Conservation (phyloP, 192 early-diverging fungal genomes). For the Podila verticillata region DNA sequence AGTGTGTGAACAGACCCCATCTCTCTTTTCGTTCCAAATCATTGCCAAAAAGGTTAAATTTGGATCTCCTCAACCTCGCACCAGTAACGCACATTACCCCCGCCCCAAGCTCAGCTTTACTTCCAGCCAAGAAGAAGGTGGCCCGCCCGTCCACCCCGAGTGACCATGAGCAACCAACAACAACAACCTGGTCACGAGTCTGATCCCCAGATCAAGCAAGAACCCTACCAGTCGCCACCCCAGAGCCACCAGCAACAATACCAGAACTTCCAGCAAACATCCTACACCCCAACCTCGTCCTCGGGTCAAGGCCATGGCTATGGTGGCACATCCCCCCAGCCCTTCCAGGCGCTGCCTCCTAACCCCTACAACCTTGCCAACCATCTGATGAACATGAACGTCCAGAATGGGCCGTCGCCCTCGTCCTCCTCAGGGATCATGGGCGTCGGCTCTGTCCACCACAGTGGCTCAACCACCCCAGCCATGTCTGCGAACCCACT, state of each 20-base stretch:
- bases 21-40: neutral
- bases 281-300: neutral
- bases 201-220: slow-evolving; percentile 1
- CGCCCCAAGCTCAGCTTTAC: slow-evolving; percentile 4
- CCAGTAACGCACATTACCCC: neutral
- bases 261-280: neutral
- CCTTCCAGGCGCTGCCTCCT: slow-evolving; percentile 31
- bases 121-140: neutral
- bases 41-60: slow-evolving; percentile 1
- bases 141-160: neutral
- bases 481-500: slow-evolving; percentile 15
- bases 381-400: slow-evolving; percentile 42
- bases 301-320: neutral
- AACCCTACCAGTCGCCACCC: neutral
- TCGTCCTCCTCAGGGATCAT: slow-evolving; percentile 14
- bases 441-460: slow-evolving; percentile 14
- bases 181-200: neutral
- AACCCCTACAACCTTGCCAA: slow-evolving; percentile 38
- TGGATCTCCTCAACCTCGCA: slow-evolving; percentile 2
- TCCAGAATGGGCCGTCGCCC: slow-evolving; percentile 18
- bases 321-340: slow-evolving; percentile 19
- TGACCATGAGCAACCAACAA: slow-evolving; percentile 28
- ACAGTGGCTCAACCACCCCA: slow-evolving; percentile 46
- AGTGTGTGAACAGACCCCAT: neutral
- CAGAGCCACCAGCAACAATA: neutral